Evolutionary conservation across 805 yeast species (phyloP).

Genomic region (Suhomyces prunicola): DNA sequence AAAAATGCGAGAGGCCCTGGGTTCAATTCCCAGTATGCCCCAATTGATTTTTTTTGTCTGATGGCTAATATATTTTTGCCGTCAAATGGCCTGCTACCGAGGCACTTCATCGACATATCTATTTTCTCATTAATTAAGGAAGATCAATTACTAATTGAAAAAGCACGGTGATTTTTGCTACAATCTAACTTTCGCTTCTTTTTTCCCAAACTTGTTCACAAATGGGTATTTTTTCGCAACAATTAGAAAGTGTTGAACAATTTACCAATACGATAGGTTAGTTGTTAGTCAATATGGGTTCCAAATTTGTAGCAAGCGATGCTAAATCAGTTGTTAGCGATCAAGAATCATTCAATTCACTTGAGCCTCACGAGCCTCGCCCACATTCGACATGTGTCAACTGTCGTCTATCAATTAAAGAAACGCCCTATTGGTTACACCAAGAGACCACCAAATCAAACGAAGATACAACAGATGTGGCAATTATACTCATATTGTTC

Average conservation of each 20-base stretch:
- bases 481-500: background rate
- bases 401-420: background rate
- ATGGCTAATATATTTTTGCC: background rate
- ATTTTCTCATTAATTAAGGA: background rate
- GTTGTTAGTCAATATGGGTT: background rate
- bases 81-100: background rate
- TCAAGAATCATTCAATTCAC: background rate
- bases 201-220: background rate
- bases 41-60: constrained; percentile 11
- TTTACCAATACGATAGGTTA: background rate
- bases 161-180: background rate
- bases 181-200: background rate
- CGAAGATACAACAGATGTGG: background rate
- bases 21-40: constrained; percentile 57
- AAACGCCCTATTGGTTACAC: constrained; percentile 1
- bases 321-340: background rate
- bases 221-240: background rate
- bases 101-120: background rate
- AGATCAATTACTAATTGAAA: background rate
- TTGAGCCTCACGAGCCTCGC: background rate
- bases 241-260: background rate
- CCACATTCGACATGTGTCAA: background rate
- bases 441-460: background rate
- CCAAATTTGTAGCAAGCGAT: background rate
- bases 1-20: constrained; percentile 58